phyloP scores from a whole-genome alignment of 1,284 basidiomycete species.

The Ceratobasidium sp. region DNA sequence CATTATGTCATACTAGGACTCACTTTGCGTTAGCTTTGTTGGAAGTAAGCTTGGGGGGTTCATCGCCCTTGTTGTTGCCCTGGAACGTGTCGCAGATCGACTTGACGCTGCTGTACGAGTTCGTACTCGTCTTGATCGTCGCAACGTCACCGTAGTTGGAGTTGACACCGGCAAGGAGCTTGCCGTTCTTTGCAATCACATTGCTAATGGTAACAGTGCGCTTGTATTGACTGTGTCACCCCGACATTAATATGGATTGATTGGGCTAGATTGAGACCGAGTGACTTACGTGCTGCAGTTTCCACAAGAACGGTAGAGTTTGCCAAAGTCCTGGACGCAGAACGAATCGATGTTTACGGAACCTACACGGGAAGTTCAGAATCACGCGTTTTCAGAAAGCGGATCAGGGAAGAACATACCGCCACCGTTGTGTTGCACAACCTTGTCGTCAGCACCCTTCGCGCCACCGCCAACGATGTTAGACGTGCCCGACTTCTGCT shows the following conservation, averaged over 20 bases:
- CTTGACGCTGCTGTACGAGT: slow-evolving; percentile 42
- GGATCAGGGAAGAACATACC: slow-evolving; percentile 21
- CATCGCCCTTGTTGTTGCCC: slow-evolving; percentile 45
- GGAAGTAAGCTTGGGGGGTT: slow-evolving; percentile 44
- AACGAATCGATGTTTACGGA: slow-evolving; percentile 24
- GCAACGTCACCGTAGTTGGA: slow-evolving; percentile 47
- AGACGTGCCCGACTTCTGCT: slow-evolving; percentile 46
- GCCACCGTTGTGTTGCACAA: slow-evolving; percentile 47
- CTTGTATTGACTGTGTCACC: slow-evolving; percentile 48
- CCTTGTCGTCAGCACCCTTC: slow-evolving; percentile 45
- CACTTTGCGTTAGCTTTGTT: slow-evolving; percentile 44
- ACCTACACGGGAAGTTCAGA: slow-evolving; percentile 12
- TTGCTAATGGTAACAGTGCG: slow-evolving; percentile 53
- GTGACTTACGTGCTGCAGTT: slow-evolving; percentile 45
- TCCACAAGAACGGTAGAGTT: slow-evolving; percentile 48
- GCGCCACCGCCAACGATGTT: slow-evolving; percentile 47
- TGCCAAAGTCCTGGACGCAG: slow-evolving; percentile 18
- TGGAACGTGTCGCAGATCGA: slow-evolving; percentile 44
- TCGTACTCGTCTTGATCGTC: slow-evolving; percentile 40
- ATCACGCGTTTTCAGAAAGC: not conserved
- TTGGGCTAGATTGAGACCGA: not conserved
- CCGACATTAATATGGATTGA: not conserved
- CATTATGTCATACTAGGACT: not conserved
- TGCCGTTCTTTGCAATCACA: slow-evolving; percentile 46
- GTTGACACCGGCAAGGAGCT: not conserved